Base-by-base conservation (phyloP, 2,329 filamentous ascomycete species). In the Dryadomyces sulphureus region DNA sequence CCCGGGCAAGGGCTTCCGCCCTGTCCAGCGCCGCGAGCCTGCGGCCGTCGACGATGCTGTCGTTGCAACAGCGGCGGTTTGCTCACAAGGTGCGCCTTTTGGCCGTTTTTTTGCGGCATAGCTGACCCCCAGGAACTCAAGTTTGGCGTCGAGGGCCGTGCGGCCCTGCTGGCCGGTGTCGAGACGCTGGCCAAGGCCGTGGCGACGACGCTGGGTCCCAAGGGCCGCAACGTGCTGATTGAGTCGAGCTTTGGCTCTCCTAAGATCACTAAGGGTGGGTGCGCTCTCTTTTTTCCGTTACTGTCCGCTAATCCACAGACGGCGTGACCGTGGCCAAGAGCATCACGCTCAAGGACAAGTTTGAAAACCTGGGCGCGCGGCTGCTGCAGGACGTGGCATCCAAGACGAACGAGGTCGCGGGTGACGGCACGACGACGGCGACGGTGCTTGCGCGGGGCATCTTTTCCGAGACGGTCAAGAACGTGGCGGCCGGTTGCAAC, bases 381-480 rank as follows among this genome's bases (percentile, higher is more conserved):
- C 80, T 98, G 55, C 79, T 98, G 57, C 89, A 96, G 71, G 92
- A 98, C 67, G 92, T 98, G 56, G 92, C 92, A 59, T 92, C 86
- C 62, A 98, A 98, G 81, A 98, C 92, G 63, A 98, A 98, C 75
- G 92, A 98, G 72, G 81, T 88, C 57, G 92, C 92, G 56, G 92
- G 92, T 82, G 92, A 98, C 66, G 92, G 92, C 69, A 98, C 92
- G 59, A 98, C 92, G 54, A 94, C 89, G 54, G 92, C 92, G 54
- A 98, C 92, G 53, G 92, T 96, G 56, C 86, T 98, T 56, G 92
- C 88, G 57, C 86, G 88, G 58, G 85, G 89, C 65, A 98, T 98
- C 70, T 98, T 98, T 79, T 94, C 92, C 67, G 92, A 98, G 77
- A 96, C 90, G 46, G 92, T 96, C 65, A 98, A 98, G 83, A 98